phyloP scores from a whole-genome alignment of 306 rosid species.

The Glycine latifolia region DNA sequence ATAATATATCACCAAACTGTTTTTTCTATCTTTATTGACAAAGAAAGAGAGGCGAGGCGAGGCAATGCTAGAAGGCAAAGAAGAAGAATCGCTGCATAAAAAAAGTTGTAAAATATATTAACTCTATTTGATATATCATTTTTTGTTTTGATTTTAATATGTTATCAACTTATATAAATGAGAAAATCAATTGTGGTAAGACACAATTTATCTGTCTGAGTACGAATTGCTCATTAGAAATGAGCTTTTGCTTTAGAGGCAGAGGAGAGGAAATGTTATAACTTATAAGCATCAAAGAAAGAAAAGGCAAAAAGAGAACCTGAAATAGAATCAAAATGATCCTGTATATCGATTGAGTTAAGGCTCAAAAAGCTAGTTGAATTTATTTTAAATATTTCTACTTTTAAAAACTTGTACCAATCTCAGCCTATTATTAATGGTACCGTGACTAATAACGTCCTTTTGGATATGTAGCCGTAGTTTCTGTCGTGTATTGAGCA shows the following conservation, averaged over 20 bases:
- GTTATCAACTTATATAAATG: too few relatives aligned
- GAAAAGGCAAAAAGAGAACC: not conserved
- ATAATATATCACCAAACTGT: too few relatives aligned
- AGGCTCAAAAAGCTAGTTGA: not conserved
- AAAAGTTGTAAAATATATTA: too few relatives aligned
- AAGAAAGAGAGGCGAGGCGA: too few relatives aligned
- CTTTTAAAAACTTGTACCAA: not conserved
- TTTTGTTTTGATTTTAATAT: too few relatives aligned
- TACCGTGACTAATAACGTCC: constrained; percentile 4
- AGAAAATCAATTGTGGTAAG: not conserved
- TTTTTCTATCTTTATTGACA: too few relatives aligned
- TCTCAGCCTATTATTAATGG: not conserved
- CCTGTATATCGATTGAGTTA: not conserved
- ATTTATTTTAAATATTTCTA: not conserved
- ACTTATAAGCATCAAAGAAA: not conserved
- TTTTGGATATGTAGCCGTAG: constrained; percentile 14
- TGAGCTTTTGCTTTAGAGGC: not conserved
- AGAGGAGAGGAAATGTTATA: not conserved
- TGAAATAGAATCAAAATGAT: not conserved
- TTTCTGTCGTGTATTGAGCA: constrained; percentile 14
- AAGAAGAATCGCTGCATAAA: too few relatives aligned
- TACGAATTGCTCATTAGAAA: not conserved
- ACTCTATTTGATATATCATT: too few relatives aligned
- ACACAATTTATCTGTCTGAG: not conserved
- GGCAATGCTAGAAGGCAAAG: too few relatives aligned